phyloP scores from a whole-genome alignment of 352 stramenopile genomes.

The Blastocystis sp. region DNA sequence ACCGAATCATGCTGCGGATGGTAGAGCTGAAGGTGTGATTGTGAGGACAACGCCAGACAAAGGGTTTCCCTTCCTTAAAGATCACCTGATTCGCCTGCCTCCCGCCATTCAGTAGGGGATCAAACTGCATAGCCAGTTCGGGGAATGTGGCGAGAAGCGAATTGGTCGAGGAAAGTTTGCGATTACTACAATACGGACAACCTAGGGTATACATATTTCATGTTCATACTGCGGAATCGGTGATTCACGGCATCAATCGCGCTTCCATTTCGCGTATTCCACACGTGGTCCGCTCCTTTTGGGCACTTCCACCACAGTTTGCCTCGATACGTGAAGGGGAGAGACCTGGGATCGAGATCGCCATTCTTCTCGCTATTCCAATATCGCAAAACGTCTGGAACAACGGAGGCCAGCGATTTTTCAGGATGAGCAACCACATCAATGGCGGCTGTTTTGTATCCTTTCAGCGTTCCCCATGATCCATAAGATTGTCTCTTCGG shows the following conservation, averaged over 20 bases:
- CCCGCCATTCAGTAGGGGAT: not conserved
- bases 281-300: constrained; percentile 41
- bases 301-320: constrained; percentile 52
- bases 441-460: not conserved
- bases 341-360: not conserved
- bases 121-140: not conserved
- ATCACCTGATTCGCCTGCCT: not conserved
- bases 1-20: not conserved
- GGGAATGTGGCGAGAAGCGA: not conserved
- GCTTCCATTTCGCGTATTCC: not conserved
- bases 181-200: constrained; percentile 41
- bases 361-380: constrained; percentile 12
- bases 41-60: not conserved
- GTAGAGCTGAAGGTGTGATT: constrained; percentile 10
- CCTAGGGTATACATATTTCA: not conserved
- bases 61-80: not conserved
- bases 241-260: not conserved
- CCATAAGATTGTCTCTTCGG: no score
- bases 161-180: constrained; percentile 3
- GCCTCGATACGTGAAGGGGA: constrained; percentile 31
- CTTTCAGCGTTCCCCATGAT: not conserved
- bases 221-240: not conserved
- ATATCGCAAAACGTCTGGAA: not conserved
- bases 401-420: not conserved
- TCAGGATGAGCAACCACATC: not conserved